Evolutionary conservation across 2,329 filamentous ascomycete species (phyloP).

Genomic region (Claviceps sp.): DNA sequence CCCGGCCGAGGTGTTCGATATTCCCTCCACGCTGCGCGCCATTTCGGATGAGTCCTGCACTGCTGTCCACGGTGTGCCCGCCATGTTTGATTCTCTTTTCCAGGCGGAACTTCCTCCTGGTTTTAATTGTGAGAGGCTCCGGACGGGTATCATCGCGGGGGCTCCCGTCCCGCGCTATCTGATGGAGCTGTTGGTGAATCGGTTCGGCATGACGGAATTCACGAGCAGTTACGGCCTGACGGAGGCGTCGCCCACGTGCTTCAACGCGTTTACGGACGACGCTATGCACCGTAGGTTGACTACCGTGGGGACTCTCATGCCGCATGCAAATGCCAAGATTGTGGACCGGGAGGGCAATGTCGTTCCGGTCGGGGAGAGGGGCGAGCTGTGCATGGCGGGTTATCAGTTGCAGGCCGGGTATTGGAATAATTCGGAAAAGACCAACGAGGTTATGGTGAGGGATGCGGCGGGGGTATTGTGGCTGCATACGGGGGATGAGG

Average conservation of each 20-base stretch:
- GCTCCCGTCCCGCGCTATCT: slow-evolving; percentile 62
- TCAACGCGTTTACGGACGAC: slow-evolving; percentile 67
- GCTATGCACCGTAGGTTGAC: slow-evolving; percentile 50
- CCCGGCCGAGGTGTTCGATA: slow-evolving; percentile 61
- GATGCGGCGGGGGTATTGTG: slow-evolving; percentile 44
- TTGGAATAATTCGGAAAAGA: slow-evolving; percentile 63
- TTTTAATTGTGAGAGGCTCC: slow-evolving; percentile 38
- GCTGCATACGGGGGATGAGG: slow-evolving; percentile 55
- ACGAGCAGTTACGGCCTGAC: slow-evolving; percentile 60
- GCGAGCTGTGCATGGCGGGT: slow-evolving; percentile 66
- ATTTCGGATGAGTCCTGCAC: slow-evolving; percentile 57
- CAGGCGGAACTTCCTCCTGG: slow-evolving; percentile 28
- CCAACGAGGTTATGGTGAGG: slow-evolving; percentile 43
- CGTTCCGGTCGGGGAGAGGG: slow-evolving; percentile 52
- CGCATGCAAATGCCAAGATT: slow-evolving; percentile 65
- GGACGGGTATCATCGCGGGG: slow-evolving; percentile 69
- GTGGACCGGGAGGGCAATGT: slow-evolving; percentile 52
- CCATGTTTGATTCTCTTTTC: slow-evolving; percentile 64
- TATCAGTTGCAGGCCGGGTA: slow-evolving; percentile 60
- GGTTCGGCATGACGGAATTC: slow-evolving; percentile 65
- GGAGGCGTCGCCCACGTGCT: slow-evolving; percentile 67
- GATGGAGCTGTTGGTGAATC: slow-evolving; percentile 57
- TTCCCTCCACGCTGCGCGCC: slow-evolving; percentile 49
- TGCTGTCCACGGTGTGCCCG: slow-evolving; percentile 67
- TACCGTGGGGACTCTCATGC: slow-evolving; percentile 65